These are phyloP conservation scores for Wickerhamiella sergipiensis DNA, from an alignment of 805 yeast species.

Conservation along the genomic window DNA sequence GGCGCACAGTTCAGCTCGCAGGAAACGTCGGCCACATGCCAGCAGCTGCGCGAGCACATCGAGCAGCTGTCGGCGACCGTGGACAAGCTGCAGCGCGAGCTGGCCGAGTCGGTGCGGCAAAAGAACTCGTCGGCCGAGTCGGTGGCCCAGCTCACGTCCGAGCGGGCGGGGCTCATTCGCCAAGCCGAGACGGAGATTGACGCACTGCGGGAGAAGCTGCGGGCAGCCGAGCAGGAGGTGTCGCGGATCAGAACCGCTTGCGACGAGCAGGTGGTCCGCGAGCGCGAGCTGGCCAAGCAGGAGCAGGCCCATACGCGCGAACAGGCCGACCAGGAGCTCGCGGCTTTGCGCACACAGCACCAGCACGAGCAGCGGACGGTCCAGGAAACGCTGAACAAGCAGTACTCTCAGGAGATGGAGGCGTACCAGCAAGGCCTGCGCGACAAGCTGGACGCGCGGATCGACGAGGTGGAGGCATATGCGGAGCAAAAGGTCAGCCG, in stretches of 20 bases:
- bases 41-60: not conserved
- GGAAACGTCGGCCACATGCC: not conserved
- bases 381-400: not conserved
- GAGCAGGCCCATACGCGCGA: not conserved
- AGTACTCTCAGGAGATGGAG: not conserved
- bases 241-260: not conserved
- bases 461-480: not conserved
- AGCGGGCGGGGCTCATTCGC: not conserved
- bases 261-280: not conserved
- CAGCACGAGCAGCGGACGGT: not conserved
- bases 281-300: not conserved
- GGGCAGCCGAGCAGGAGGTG: not conserved
- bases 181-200: not conserved
- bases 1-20: not conserved
- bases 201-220: not conserved
- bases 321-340: not conserved
- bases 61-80: not conserved
- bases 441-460: not conserved
- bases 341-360: not conserved
- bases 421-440: not conserved
- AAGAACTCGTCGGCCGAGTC: not conserved
- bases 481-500: not conserved
- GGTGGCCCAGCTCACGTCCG: not conserved
- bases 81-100: not conserved
- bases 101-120: not conserved